Base-by-base conservation (phyloP, 1,284 basidiomycete genomes). In the Porogramme epimiltina region DNA sequence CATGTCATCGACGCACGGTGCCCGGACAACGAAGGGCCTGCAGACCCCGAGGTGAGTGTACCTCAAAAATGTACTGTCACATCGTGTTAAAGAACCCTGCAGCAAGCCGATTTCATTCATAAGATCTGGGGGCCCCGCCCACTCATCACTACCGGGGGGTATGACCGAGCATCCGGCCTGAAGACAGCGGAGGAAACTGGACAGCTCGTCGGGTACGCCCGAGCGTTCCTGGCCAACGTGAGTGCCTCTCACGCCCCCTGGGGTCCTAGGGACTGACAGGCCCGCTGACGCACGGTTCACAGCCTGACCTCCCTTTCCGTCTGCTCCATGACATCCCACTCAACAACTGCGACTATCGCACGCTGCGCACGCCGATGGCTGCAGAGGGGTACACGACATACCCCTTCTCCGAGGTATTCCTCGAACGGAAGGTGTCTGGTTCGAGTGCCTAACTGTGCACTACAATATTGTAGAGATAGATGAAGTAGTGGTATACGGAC, bases 151-250 rank as follows among this genome's bases (percentile, higher is more conserved):
- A 55, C 73, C 4, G 71, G 72, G 3, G 78, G 42, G 25, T 50
- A 40, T 42, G 11, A 20, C 0, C 49, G 49, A 20, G 42, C 38
- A 18, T 33, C 36, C 1, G 70, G 65, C 16, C 39, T 67, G 6
- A 46, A 57, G 25, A 31, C 31, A 3, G 67, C 66, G 6, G 69
- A 69, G 62, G 48, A 66, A 66, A 52, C 62, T 59, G 62, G 68
- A 54, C 59, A 74, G 58, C 19, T 78, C 16, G 62, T 80, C 31
- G 75, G 71, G 0, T 75, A 78, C 54, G 81, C 76, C 2, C 65
- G 79, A 11, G 62, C 62, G 51, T 83, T 77, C 57, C 76, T 80
- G 45, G 65, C 72, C 1, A 75, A 77, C 53, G 68, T 75, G 51
- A 37, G 34, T 37, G 28, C 34, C n/a, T 13, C 34, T 37, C 5